Conservation (phyloP, 2,329 filamentous ascomycete genomes). For the Fusarium siculi region DNA sequence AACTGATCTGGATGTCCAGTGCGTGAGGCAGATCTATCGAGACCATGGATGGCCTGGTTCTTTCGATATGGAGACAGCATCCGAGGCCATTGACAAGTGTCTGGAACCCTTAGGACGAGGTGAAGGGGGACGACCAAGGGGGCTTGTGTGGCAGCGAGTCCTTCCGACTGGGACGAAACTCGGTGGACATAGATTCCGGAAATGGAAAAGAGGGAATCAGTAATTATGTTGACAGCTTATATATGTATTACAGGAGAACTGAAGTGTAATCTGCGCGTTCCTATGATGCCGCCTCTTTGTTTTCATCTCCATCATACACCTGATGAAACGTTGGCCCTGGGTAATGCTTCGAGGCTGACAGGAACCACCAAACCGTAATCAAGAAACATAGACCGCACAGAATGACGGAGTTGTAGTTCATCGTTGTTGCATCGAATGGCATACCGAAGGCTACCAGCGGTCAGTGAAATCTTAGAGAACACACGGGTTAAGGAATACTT, state of each 20-base stretch:
- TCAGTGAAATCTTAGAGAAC: background rate
- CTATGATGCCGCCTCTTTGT: background rate
- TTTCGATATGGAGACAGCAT: background rate
- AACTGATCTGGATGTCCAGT: slow-evolving; percentile 3
- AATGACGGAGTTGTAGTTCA: slow-evolving; percentile 44
- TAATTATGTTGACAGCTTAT: rapidly evolving
- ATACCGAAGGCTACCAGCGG: slow-evolving; percentile 25
- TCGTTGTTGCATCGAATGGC: slow-evolving; percentile 37
- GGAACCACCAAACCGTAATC: slow-evolving; percentile 36
- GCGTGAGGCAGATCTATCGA: background rate
- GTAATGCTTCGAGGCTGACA: slow-evolving; percentile 35
- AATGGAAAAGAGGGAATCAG: background rate
- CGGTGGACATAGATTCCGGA: background rate
- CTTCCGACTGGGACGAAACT: background rate
- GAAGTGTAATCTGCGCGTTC: rapidly evolving
- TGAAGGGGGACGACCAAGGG: background rate
- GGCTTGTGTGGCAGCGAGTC: background rate
- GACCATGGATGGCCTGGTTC: background rate
- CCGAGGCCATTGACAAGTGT: background rate
- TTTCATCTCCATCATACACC: background rate
- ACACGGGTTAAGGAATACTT: background rate
- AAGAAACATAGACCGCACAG: slow-evolving; percentile 28
- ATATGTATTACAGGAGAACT: background rate
- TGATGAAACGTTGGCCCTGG: slow-evolving; percentile 31
- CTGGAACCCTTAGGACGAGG: background rate